Base-by-base conservation (phyloP, 345 rosid species). In the Adansonia digitata region DNA sequence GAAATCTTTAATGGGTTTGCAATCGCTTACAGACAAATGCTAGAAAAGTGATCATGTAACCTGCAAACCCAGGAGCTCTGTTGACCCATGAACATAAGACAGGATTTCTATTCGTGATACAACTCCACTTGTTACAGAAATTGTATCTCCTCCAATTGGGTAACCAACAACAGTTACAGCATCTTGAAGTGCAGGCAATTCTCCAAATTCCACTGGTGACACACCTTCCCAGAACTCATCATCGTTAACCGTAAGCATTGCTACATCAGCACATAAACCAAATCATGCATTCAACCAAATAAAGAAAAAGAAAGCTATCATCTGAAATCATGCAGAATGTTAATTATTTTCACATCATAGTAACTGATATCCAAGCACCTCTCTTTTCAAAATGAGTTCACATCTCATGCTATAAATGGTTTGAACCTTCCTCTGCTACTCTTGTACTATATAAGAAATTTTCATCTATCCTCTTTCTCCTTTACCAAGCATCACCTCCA, bases 101-200 rank as follows among this genome's bases (percentile, higher is more conserved):
- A 88, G 79, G 69, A 90, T 88, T 82, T 90, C 94, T 65, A 90
- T 86, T 22, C 92, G 88, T 5, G 94, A 90, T 27, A 88, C 94
- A 74, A 90, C 94, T 70, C 94, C 92, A 74, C 92, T 90, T 4
- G 94, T 90, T 69, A 90, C 91, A 71, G 94, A 86, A 46, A 88
- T 90, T 0, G 94, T 90, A 73, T 90, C 94, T 26, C 94, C 94
- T 39, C 94, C 91, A 49, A 90, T 86, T 0, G 94, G 92, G 66
- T 90, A 90, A 35, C 94, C 94, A 7, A 88, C 94, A 75, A 90
- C 92, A 20, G 92, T 90, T 17, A 90, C 94, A 68, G 94, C 94
- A 82, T 90, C 91, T 82, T 90, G 92, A 68, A 86, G 92, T 13
- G 92, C 89, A 77, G 92, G 94, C 77, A 90, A 82, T 13, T 88